phyloP scores from a whole-genome alignment of 2,329 filamentous ascomycete genomes.

The Cryphonectria parasitica region DNA sequence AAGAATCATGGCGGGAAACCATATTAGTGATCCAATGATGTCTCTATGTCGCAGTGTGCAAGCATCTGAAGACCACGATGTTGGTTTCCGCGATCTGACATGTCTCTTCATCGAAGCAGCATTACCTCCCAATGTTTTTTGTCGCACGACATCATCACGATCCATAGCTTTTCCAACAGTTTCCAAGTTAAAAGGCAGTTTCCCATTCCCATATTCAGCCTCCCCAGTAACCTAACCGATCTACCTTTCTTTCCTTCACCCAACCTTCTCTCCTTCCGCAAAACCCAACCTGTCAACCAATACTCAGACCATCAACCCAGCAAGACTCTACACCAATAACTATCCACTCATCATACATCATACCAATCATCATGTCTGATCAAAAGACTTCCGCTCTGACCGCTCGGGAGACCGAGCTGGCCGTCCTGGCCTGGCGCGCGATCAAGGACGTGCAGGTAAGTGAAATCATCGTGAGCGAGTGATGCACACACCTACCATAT shows the following conservation, averaged over 20 bases:
- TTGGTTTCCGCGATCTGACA: background rate
- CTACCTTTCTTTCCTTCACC: background rate
- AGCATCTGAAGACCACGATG: background rate
- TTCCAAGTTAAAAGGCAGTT: background rate
- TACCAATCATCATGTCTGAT: conserved; percentile 4
- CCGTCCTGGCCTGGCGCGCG: background rate
- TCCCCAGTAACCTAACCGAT: background rate
- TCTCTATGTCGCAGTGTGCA: background rate
- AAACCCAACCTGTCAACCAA: background rate
- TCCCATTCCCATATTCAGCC: background rate
- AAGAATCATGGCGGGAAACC: background rate
- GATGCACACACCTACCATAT: background rate
- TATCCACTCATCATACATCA: background rate
- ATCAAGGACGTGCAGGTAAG: conserved; percentile 14
- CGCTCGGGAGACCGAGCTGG: conserved; percentile 12
- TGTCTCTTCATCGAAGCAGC: background rate
- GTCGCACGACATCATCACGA: background rate
- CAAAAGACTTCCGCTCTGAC: background rate
- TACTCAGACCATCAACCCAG: background rate
- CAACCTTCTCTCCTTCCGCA: background rate
- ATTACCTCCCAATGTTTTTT: background rate
- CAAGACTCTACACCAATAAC: background rate
- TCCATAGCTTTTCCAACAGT: background rate
- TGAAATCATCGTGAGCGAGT: background rate
- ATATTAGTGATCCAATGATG: background rate